Evolutionary conservation across 148 eudicot species (phyloP).

Genomic region (Rhododendron williamsianum): DNA sequence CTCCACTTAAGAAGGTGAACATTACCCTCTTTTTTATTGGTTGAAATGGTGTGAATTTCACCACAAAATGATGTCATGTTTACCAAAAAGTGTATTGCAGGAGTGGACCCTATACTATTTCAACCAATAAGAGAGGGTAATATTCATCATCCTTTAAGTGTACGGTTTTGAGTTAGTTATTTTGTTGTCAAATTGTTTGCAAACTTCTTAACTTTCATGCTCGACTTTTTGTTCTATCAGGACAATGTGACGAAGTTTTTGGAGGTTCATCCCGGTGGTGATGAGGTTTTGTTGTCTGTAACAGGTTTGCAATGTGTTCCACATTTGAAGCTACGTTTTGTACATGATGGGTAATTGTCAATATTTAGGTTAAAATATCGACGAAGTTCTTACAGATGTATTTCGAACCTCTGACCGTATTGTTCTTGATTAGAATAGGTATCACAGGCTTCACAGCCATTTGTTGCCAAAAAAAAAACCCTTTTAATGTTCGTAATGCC

Average conservation of each 20-base stretch:
- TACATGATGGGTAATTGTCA: neutral
- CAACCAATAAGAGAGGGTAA: too few species aligned
- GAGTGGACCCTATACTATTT: too few species aligned
- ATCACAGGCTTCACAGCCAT: neutral
- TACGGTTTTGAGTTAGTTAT: too few species aligned
- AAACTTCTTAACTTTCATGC: neutral
- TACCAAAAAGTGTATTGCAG: too few species aligned
- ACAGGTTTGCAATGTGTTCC: neutral
- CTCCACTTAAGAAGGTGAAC: too few species aligned
- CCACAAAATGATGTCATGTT: too few species aligned
- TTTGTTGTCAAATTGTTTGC: neutral
- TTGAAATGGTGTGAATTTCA: too few species aligned
- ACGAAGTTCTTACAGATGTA: neutral
- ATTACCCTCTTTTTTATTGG: too few species aligned
- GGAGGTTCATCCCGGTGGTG: conserved; percentile 74
- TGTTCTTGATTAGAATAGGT: neutral
- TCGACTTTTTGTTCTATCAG: neutral
- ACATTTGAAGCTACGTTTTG: too few species aligned
- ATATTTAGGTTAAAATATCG: neutral
- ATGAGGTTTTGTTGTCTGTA: conserved; percentile 53
- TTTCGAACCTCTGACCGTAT: too few species aligned
- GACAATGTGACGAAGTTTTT: too few species aligned
- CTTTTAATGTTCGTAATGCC: neutral
- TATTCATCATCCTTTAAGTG: neutral
- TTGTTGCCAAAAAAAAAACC: neutral